Percentiles rank a stretch among this genome's conserved stretches.
These are phyloP conservation scores for Aspergillus panamensis DNA, from an alignment of 495 filamentous ascomycete genomes.

Conservation along the genomic window DNA sequence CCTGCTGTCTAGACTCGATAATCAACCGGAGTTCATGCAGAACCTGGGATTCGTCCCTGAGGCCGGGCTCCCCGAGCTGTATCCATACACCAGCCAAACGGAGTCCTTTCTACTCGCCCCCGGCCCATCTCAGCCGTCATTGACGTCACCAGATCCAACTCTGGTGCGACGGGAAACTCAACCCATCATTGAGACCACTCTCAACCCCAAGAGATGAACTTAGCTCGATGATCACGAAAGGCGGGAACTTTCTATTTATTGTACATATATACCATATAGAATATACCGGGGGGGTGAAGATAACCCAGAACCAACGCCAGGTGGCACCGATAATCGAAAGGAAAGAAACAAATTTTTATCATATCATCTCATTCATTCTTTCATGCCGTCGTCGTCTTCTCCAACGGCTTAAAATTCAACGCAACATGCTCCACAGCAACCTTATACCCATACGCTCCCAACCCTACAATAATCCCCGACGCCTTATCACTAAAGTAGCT, in stretches of 20 bases:
- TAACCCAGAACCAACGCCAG: too few relatives aligned
- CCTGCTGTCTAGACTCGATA: slow-evolving; percentile 28
- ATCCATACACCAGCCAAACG: slow-evolving; percentile 37
- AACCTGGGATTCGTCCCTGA: slow-evolving; percentile 42
- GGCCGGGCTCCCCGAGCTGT: slow-evolving; percentile 35
- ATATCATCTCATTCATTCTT: background rate
- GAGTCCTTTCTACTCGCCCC: slow-evolving; percentile 39
- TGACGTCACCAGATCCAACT: slow-evolving; percentile 20
- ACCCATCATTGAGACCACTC: slow-evolving; percentile 13
- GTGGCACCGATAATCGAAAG: too few relatives aligned
- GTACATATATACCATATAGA: background rate
- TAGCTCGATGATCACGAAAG: slow-evolving; percentile 4
- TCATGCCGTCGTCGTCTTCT: slow-evolving; percentile 16
- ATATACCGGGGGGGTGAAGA: background rate
- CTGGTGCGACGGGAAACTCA: slow-evolving; percentile 28
- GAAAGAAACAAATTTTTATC: too few relatives aligned
- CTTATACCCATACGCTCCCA: slow-evolving; percentile 66
- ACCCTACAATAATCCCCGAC: slow-evolving; percentile 60
- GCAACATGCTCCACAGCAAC: slow-evolving; percentile 63
- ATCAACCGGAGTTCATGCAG: slow-evolving; percentile 45
- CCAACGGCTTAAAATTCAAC: slow-evolving; percentile 38
- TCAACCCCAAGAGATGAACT: slow-evolving; percentile 23
- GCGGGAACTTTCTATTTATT: background rate
- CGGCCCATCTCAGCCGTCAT: slow-evolving; percentile 33
- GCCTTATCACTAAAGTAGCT: slow-evolving; percentile 71